phyloP scores from a whole-genome alignment of 768 basidiomycete genomes.

The Coprinellus aureogranulatus region DNA sequence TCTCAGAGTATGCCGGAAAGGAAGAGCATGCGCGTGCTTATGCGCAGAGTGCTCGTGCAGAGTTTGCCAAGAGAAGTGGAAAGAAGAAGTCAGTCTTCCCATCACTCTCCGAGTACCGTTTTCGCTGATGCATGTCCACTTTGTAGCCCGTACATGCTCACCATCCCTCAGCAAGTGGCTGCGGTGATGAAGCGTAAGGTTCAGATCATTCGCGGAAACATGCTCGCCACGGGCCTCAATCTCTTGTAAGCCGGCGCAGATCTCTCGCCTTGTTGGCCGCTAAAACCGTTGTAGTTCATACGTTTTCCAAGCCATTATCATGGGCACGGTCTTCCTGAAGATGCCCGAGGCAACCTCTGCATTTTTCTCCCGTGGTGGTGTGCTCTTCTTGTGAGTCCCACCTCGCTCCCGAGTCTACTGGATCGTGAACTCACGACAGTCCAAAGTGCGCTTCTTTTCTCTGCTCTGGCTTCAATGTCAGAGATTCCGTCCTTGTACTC shows the following conservation, averaged over 20 bases:
- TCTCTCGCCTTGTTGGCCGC: neutral
- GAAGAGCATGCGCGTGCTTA: conserved; percentile 42
- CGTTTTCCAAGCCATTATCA: conserved; percentile 46
- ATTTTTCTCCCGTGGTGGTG: conserved; percentile 75
- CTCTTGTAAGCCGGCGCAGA: conserved; percentile 28
- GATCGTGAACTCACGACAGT: neutral
- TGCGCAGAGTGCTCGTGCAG: conserved; percentile 44
- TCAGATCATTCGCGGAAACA: conserved; percentile 44
- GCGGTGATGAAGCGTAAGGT: conserved; percentile 43
- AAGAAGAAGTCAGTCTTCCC: conserved; percentile 38
- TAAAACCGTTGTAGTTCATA: conserved; percentile 39
- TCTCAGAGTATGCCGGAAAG: conserved; percentile 42
- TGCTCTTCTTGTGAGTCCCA: conserved; percentile 65
- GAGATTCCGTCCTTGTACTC: conserved; percentile 61
- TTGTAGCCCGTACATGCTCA: conserved; percentile 42
- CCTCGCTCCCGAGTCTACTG: neutral
- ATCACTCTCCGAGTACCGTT: conserved; percentile 3
- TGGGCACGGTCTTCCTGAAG: conserved; percentile 66
- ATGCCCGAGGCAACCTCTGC: conserved; percentile 53
- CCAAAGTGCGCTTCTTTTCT: conserved; percentile 54
- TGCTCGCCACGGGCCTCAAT: conserved; percentile 34
- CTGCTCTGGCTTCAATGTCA: conserved; percentile 58
- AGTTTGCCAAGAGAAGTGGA: conserved; percentile 47
- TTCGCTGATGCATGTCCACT: neutral
- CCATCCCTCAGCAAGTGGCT: conserved; percentile 41